Conservation (phyloP, 441 rosid genomes). For the Populus trichocarpa region DNA sequence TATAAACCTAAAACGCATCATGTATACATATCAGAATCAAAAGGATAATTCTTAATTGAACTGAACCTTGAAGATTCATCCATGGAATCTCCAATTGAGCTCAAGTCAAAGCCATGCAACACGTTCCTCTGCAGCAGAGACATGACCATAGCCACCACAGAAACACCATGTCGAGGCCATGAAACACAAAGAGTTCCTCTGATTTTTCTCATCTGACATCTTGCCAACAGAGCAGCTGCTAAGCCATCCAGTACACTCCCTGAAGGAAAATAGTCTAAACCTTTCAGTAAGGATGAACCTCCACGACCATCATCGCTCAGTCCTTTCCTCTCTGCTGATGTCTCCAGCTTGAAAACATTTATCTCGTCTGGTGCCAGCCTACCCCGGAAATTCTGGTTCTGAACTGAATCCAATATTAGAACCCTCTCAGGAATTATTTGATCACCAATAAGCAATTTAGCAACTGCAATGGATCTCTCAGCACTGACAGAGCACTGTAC, state of each 20-base stretch:
- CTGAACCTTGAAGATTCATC: slow-evolving; percentile 29
- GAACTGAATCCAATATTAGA: slow-evolving; percentile 68
- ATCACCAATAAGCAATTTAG: slow-evolving; percentile 64
- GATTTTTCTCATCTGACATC: slow-evolving; percentile 66
- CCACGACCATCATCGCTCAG: slow-evolving; percentile 14
- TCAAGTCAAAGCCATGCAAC: slow-evolving; percentile 40
- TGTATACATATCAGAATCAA: slow-evolving; percentile 61
- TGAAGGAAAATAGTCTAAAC: slow-evolving; percentile 77
- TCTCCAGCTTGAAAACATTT: slow-evolving; percentile 76
- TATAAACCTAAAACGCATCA: slow-evolving; percentile 23
- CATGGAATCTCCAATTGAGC: slow-evolving; percentile 30
- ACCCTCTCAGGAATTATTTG: slow-evolving; percentile 66
- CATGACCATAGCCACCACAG: slow-evolving; percentile 43
- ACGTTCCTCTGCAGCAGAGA: slow-evolving; percentile 48
- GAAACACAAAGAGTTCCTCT: slow-evolving; percentile 66
- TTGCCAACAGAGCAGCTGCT: slow-evolving; percentile 75
- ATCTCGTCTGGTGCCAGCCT: slow-evolving; percentile 75
- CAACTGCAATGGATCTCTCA: slow-evolving; percentile 63
- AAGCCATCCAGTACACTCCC: slow-evolving; percentile 87
- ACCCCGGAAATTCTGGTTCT: slow-evolving; percentile 79
- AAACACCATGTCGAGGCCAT: slow-evolving; percentile 72
- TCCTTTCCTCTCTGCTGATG: slow-evolving; percentile 54
- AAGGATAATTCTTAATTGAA: slow-evolving; percentile 39
- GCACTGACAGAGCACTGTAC: slow-evolving; percentile 64
- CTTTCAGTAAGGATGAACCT: slow-evolving; percentile 35